Evolutionary conservation across 2,329 filamentous ascomycete species (phyloP).

Genomic region (Apiospora kogelbergensis): DNA sequence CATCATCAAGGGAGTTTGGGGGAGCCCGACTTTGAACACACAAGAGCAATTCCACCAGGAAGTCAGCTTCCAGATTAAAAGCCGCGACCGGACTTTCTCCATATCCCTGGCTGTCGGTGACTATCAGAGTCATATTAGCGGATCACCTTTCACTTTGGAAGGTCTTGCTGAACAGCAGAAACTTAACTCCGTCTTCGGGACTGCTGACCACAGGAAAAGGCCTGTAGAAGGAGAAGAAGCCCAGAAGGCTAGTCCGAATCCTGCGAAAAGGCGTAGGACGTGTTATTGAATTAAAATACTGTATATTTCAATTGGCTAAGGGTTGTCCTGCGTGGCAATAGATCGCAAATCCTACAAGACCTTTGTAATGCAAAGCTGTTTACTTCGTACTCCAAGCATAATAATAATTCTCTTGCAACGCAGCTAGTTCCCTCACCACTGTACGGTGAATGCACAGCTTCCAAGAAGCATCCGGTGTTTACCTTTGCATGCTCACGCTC

Average conservation of each 20-base stretch:
- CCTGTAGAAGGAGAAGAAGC: background rate
- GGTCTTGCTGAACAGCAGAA: slow-evolving; percentile 2
- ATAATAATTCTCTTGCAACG: background rate
- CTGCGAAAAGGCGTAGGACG: slow-evolving; percentile 31
- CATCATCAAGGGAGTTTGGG: background rate
- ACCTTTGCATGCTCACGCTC: background rate
- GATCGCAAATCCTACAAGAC: background rate
- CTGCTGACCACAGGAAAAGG: slow-evolving; percentile 8
- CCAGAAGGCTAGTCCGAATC: slow-evolving; percentile 28
- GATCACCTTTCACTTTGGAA: slow-evolving; percentile 10
- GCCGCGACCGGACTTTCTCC: background rate
- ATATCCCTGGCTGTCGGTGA: slow-evolving; percentile 4
- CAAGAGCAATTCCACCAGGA: slow-evolving; percentile 7
- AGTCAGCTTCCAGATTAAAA: slow-evolving; percentile 7
- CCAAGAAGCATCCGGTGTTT: background rate
- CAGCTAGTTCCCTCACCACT: background rate
- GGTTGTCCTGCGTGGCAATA: background rate
- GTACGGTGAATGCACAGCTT: background rate
- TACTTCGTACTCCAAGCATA: background rate
- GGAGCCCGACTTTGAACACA: background rate
- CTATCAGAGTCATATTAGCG: slow-evolving; percentile 10
- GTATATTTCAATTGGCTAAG: background rate
- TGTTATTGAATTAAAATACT: slow-evolving; percentile 22
- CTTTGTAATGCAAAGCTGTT: background rate
- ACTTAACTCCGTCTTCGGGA: slow-evolving; percentile 4